Base-by-base conservation (phyloP, 345 rosid species). In the Turnera subulata region DNA sequence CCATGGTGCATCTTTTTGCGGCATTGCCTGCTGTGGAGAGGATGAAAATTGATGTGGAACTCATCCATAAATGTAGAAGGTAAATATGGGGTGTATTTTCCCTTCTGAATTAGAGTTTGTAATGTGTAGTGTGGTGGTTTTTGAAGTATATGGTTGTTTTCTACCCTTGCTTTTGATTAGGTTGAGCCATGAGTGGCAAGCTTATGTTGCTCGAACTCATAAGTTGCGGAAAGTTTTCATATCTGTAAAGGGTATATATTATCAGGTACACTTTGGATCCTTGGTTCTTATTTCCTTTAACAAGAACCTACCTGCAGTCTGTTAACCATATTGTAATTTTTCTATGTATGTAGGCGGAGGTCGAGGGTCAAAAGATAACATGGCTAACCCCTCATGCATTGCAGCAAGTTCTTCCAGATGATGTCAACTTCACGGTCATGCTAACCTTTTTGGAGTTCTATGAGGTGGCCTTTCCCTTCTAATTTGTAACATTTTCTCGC, bases 101-200 rank as follows among this genome's bases (percentile, higher is more conserved):
- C n/a, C n/a, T 10, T 2, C 1, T 13, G 20, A 15, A 45, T 48
- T 62, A 32, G n/a, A 17, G 46, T 48, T 25, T 17, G 11, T 17
- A 40, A 44, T 22, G 46, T 19, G 6, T 19, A 24, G 13, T 26
- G 20, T 58, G 2, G 4, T 46, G 23, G 16, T 12, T 0, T 49
- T 5, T 48, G 17, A 45, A n/a, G n/a, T n/a, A n/a, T n/a, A n/a
- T n/a, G n/a, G n/a, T n/a, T n/a, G n/a, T 56, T 42, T 21, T 50
- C 19, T 60, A 52, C 38, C 15, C 26, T 61, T 55, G 63, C 56
- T 45, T 61, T 46, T 63, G 59, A 56, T 29, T 56, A 93, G 99
- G 78, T 76, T 93, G 82, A 81, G 84, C 67, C 97, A 87, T 70
- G 97, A 89, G 56, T 93, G 99, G 97, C 99, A 89, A 80, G 97